Evolutionary conservation across 2,329 filamentous ascomycete species (phyloP), one percentile per base, ranked within the genome.

Genomic region (Aspergillus cejpii): DNA sequence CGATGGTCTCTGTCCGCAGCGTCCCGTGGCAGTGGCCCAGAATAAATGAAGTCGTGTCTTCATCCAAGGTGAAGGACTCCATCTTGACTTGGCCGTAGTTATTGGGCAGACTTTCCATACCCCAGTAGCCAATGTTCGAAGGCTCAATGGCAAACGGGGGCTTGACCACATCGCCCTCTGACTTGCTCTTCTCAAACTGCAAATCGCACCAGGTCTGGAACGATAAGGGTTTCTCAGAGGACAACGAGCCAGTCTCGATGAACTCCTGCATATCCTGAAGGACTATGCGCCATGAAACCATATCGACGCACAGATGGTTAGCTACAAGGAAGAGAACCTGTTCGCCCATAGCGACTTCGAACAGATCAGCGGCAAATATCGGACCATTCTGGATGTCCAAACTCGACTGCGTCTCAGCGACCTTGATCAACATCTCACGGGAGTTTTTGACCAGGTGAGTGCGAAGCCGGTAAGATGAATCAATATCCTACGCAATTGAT

Each of bases 191-290:
- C 10, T 63, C 58, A 1, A 50, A 31, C 37, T 68, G 66, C 44
- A 67, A 48, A 4, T 56, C 54, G 33, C 61, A 64, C 67, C 67
- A 70, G 38, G 53, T 59, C 39, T 68, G 64, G 59, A 70, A 70
- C 7, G 66, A 62, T 1, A 69, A 48, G 2, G 64, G 58, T 33
- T 63, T 64, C 5, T 64, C 61, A 7, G 51, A 51, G n/a, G 60
- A 55, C 5, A 66, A 48, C 5, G 60, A 59, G 2, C 62, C 59
- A 7, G 59, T 54, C 8, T 66, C 54, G 15, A 68, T 47, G 11
- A 62, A 54, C 20, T 67, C 65, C 43, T 67, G 56, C 1, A 68
- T 52, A 26, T 68, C 65, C 12, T 66, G 60, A 3, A 67, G 47
- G 15, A 67, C 57, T 33, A 67, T 60, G 14, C 64, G 59, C 56